A percentile compares a stretch with the other conserved stretches of the same genome.
Conservation (phyloP, 768 basidiomycete species). For the Lyophyllum decastes region DNA sequence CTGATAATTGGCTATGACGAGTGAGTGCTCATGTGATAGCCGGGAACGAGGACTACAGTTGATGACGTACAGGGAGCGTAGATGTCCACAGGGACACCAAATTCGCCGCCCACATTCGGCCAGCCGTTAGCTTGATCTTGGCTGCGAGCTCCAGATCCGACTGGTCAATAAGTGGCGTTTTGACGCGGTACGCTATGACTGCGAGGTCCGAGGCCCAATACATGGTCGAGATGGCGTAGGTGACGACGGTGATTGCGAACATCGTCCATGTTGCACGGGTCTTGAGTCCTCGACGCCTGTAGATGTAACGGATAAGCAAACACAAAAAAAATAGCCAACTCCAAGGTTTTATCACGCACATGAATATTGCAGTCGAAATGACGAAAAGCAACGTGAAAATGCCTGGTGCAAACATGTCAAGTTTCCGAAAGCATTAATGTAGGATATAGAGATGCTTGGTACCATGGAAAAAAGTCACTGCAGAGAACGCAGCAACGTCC, state of each 20-base stretch:
- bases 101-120: background rate
- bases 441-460: background rate
- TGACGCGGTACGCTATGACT: background rate
- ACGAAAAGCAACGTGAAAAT: conserved; percentile 14
- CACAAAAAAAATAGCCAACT: conserved; percentile 23
- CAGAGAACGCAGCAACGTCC: background rate
- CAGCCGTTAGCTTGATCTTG: background rate
- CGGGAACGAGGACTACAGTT: background rate
- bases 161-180: background rate
- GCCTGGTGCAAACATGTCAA: background rate
- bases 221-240: conserved; percentile 2
- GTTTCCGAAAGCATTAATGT: too few relatives aligned
- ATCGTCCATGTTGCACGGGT: conserved; percentile 5
- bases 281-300: conserved; percentile 8
- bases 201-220: conserved; percentile 8
- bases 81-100: background rate
- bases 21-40: conserved; percentile 17
- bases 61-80: background rate
- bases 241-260: conserved; percentile 2
- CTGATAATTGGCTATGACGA: conserved; percentile 12
- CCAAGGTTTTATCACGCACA: conserved; percentile 17
- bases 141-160: background rate
- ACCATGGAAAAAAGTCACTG: background rate
- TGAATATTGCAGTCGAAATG: conserved; percentile 36
- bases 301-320: background rate